Evolutionary conservation across 2,329 filamentous ascomycete genomes (phyloP).

Genomic region (Amesomyces nigricolor): DNA sequence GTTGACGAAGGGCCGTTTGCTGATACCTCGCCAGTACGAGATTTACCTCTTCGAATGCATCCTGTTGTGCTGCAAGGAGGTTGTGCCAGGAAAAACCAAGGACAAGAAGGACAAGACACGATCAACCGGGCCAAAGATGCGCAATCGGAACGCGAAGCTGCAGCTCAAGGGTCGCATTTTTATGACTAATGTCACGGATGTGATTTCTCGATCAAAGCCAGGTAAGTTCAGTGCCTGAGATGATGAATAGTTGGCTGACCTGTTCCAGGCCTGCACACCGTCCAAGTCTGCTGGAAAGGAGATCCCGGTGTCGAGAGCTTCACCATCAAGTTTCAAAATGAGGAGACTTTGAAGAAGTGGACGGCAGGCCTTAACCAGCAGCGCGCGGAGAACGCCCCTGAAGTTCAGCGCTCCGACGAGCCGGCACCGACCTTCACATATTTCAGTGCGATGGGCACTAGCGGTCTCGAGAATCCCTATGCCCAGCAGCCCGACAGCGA

Average conservation of each 20-base stretch:
- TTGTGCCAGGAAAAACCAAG: constrained; percentile 75
- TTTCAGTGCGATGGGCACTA: constrained; percentile 72
- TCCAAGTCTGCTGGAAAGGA: constrained; percentile 98
- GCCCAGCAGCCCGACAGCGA: constrained; percentile 58
- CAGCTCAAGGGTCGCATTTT: constrained; percentile 97
- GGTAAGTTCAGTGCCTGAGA: constrained; percentile 46
- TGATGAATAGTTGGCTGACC: constrained; percentile 27
- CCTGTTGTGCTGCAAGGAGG: constrained; percentile 92
- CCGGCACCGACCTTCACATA: constrained; percentile 49
- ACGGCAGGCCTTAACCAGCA: constrained; percentile 71
- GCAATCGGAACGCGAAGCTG: constrained; percentile 69
- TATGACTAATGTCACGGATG: constrained; percentile 97
- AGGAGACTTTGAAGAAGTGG: constrained; percentile 94
- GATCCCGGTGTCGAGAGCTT: constrained; percentile 95
- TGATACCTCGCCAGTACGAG: constrained; percentile 62
- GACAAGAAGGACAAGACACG: constrained; percentile 66
- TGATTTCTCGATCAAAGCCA: constrained; percentile 80
- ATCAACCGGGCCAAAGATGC: constrained; percentile 50
- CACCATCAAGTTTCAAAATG: constrained; percentile 85
- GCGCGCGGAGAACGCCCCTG: constrained; percentile 54
- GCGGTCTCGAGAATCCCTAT: constrained; percentile 76
- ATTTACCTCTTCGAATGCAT: constrained; percentile 97
- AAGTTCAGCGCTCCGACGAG: constrained; percentile 44
- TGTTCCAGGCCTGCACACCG: constrained; percentile 72
- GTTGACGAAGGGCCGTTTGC: background rate